phyloP scores from a whole-genome alignment of 176 grass and related monocot species.

The Eleusine indica region DNA sequence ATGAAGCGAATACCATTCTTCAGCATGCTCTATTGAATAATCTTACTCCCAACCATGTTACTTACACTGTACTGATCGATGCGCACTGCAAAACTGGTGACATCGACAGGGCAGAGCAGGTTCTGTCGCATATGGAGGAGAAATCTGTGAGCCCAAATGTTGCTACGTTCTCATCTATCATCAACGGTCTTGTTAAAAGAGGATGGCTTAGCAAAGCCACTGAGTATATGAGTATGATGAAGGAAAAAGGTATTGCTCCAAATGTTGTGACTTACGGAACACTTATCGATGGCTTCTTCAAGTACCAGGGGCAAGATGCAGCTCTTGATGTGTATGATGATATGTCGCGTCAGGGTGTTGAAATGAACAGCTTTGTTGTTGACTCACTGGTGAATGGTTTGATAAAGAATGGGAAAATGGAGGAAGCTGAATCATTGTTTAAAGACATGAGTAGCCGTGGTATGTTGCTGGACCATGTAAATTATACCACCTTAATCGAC shows the following conservation, averaged over 20 bases:
- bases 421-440: slow-evolving; percentile 61
- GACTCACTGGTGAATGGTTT: slow-evolving; percentile 85
- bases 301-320: slow-evolving; percentile 55
- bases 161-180: slow-evolving; percentile 74
- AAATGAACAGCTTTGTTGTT: slow-evolving; percentile 62
- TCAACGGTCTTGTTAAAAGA: slow-evolving; percentile 77
- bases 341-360: slow-evolving; percentile 60
- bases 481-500: slow-evolving; percentile 88
- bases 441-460: slow-evolving; percentile 60
- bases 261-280: slow-evolving; percentile 80
- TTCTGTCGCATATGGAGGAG: slow-evolving; percentile 62
- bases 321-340: slow-evolving; percentile 68
- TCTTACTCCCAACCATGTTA: slow-evolving; percentile 57
- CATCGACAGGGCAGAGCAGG: slow-evolving; percentile 63
- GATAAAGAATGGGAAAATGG: slow-evolving; percentile 66
- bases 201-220: slow-evolving; percentile 52
- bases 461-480: slow-evolving; percentile 65
- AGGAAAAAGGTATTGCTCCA: slow-evolving; percentile 62
- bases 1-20: slow-evolving; percentile 54
- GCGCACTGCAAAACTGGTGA: slow-evolving; percentile 66
- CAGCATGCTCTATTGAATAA: slow-evolving; percentile 52
- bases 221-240: slow-evolving; percentile 66
- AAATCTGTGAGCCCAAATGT: slow-evolving; percentile 62
- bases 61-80: slow-evolving; percentile 77
- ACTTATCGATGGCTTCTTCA: slow-evolving; percentile 84